Evolutionary conservation across 371 early-diverging fungal genomes (phyloP).

Genomic region (Syncephalastrum sp.): DNA sequence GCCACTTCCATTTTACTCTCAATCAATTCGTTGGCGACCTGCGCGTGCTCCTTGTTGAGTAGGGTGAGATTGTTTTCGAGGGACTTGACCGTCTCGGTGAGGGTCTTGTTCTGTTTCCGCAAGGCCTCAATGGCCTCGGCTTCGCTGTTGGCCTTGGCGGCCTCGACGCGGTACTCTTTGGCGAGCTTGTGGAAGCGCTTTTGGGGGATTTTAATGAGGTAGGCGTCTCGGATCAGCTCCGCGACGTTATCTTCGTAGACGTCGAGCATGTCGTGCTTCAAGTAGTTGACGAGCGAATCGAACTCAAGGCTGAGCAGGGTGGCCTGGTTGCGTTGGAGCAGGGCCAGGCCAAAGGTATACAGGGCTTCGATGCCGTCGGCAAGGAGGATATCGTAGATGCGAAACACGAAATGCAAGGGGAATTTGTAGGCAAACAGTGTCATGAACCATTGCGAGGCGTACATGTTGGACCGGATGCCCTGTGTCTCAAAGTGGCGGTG

Average conservation of each 20-base stretch:
- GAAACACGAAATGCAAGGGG: constrained; percentile 83
- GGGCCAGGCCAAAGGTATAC: constrained; percentile 81
- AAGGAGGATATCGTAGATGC: constrained; percentile 90
- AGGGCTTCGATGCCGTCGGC: constrained; percentile 88
- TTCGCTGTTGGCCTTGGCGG: constrained; percentile 64
- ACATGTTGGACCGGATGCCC: constrained; percentile 85
- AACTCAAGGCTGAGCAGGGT: constrained; percentile 78
- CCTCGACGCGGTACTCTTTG: constrained; percentile 67
- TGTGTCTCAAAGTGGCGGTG: constrained; percentile 76
- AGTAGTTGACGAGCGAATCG: constrained; percentile 77
- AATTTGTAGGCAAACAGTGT: constrained; percentile 94
- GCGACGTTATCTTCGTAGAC: constrained; percentile 56
- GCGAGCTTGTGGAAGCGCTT: constrained; percentile 70
- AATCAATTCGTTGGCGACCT: constrained; percentile 56
- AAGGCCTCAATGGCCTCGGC: constrained; percentile 64
- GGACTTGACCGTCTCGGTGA: constrained; percentile 56
- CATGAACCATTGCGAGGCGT: constrained; percentile 93
- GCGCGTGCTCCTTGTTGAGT: constrained; percentile 72
- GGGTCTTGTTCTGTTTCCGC: constrained; percentile 67
- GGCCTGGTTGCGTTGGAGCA: constrained; percentile 78
- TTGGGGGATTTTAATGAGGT: constrained; percentile 68
- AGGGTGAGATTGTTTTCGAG: constrained; percentile 61
- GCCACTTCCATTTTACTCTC: constrained; percentile 62
- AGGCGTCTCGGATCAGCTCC: constrained; percentile 79
- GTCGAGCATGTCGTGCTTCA: constrained; percentile 80